Percentiles rank a stretch among this genome's conserved stretches.
phyloP scores from a whole-genome alignment of 306 rosid genomes.

The Cicer judaicum region DNA sequence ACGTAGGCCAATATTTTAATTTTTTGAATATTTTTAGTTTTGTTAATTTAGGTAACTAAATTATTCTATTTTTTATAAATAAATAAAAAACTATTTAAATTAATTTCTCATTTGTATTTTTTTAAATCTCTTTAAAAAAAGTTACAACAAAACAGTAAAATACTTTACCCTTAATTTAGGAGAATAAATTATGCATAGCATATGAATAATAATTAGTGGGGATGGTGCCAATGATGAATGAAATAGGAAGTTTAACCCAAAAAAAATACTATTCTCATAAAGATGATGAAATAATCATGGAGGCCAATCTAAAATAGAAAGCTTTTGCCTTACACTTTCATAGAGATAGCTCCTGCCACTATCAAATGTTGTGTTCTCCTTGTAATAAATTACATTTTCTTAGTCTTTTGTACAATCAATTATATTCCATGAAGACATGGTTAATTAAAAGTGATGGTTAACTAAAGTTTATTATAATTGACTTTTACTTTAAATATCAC shows the following conservation, averaged over 20 bases:
- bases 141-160: too few species aligned
- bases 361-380: constrained; percentile 45
- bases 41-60: too few species aligned
- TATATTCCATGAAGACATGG: constrained; percentile 33
- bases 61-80: too few species aligned
- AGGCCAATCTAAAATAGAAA: constrained; percentile 31
- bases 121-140: too few species aligned
- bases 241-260: constrained; percentile 53
- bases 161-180: not conserved
- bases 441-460: constrained; percentile 41
- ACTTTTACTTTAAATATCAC: not conserved
- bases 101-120: too few species aligned
- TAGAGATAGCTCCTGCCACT: constrained; percentile 42
- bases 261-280: constrained; percentile 41
- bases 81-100: too few species aligned
- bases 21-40: too few species aligned
- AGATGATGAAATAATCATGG: constrained; percentile 45
- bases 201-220: constrained; percentile 49
- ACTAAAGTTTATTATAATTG: constrained; percentile 32
- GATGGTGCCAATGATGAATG: constrained; percentile 57
- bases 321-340: constrained; percentile 40
- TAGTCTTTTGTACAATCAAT: constrained; percentile 41
- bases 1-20: too few species aligned
- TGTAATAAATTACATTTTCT: constrained; percentile 38
- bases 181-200: constrained; percentile 30